A percentile compares a stretch with the other conserved stretches of the same genome.
phyloP scores from a whole-genome alignment of 176 grass and related monocot species.

The Triticum aestivum region IWGSC_CS_RefSeq_v2.1 NC_057801.1:419911024-419911523 shows the following conservation, averaged over 20 bases:
- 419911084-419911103: background rate
- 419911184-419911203: conserved; percentile 24
- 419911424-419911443: background rate
- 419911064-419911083: background rate
- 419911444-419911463: no score
- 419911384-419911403: conserved; percentile 16
- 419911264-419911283: conserved; percentile 35
- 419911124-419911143: background rate
- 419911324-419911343: conserved; percentile 45
- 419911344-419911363: conserved; percentile 25
- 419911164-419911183: background rate
- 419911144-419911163: background rate
- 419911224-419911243: conserved; percentile 35
- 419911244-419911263: conserved; percentile 38
- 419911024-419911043: conserved; percentile 5
- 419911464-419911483: no score
- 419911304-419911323: conserved; percentile 44
- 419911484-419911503: no score
- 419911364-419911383: conserved; percentile 26
- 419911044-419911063: background rate
- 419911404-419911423: conserved; percentile 25
- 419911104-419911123: background rate
- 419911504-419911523: background rate
- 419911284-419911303: conserved; percentile 60
- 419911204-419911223: conserved; percentile 41